Conservation (phyloP, 805 yeast species). For the Isabelozyma heimii region DNA sequence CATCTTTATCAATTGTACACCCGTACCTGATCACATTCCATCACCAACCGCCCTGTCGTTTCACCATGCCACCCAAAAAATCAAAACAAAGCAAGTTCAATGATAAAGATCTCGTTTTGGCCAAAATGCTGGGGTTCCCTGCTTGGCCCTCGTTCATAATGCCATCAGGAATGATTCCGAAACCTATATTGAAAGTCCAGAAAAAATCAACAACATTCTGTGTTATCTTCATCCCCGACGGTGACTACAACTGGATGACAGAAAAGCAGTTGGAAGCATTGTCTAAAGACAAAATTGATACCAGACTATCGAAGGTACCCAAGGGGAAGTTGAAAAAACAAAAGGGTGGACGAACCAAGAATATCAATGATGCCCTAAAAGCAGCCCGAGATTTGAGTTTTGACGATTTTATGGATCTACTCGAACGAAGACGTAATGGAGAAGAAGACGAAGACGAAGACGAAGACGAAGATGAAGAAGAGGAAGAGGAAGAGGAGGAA, state of each 20-base stretch:
- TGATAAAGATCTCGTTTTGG: slow-evolving; percentile 40
- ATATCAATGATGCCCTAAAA: slow-evolving; percentile 34
- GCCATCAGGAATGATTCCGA: slow-evolving; percentile 38
- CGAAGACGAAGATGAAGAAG: slow-evolving; percentile 17
- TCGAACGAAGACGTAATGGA: slow-evolving; percentile 14
- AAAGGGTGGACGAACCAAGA: slow-evolving; percentile 25
- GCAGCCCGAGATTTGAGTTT: slow-evolving; percentile 37
- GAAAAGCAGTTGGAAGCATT: slow-evolving; percentile 34
- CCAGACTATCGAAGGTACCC: slow-evolving; percentile 26
- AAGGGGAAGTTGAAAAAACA: slow-evolving; percentile 12
- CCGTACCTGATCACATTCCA: not conserved
- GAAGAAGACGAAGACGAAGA: slow-evolving; percentile 20
- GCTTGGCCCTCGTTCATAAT: slow-evolving; percentile 51
- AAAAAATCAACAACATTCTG: slow-evolving; percentile 36
- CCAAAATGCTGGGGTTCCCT: slow-evolving; percentile 44
- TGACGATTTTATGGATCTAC: slow-evolving; percentile 33
- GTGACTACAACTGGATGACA: slow-evolving; percentile 44
- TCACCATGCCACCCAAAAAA: slow-evolving; percentile 31
- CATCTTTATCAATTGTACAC: too few species aligned
- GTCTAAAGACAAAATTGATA: slow-evolving; percentile 25
- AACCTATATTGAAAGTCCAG: slow-evolving; percentile 31
- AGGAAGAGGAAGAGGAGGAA: slow-evolving; percentile 12
- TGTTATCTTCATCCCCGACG: slow-evolving; percentile 46
- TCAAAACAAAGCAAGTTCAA: slow-evolving; percentile 15
- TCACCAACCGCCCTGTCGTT: not conserved